Evolutionary conservation across 768 basidiomycete genomes (phyloP).

Genomic region (Lactarius vividus): DNA sequence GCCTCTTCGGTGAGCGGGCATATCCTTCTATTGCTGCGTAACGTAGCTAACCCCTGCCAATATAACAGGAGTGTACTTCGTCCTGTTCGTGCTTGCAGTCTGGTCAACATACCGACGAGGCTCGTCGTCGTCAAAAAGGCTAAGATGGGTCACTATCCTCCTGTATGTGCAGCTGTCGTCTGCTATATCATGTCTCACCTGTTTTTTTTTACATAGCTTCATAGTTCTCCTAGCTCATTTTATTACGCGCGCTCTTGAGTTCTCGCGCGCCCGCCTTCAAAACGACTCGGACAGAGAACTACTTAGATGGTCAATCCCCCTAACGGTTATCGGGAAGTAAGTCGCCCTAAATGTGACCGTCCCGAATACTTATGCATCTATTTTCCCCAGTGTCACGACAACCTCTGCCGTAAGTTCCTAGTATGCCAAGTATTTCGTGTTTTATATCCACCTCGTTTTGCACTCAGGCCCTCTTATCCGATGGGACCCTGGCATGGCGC

Average conservation of each 20-base stretch:
- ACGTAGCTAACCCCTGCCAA: neutral
- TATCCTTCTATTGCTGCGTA: neutral
- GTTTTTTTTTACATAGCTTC: constrained; percentile 24
- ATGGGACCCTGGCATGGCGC: constrained; percentile 31
- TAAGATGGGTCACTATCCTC: constrained; percentile 26
- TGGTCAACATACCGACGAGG: constrained; percentile 28
- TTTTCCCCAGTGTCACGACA: constrained; percentile 13
- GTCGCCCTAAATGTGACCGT: neutral
- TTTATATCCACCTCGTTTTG: neutral
- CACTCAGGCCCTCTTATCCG: constrained; percentile 29
- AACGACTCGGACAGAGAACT: constrained; percentile 22
- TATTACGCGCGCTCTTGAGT: constrained; percentile 28
- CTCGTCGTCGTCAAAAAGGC: constrained; percentile 15
- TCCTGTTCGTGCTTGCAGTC: constrained; percentile 29
- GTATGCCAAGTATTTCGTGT: neutral
- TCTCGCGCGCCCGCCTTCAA: constrained; percentile 27
- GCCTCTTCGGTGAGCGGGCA: constrained; percentile 25
- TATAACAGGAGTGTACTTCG: constrained; percentile 28
- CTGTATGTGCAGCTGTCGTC: constrained; percentile 23
- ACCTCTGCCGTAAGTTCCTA: constrained; percentile 7
- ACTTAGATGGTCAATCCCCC: constrained; percentile 28
- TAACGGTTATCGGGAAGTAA: constrained; percentile 16
- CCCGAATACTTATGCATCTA: neutral
- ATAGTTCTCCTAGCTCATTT: constrained; percentile 29
- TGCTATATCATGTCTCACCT: constrained; percentile 29